phyloP scores from a whole-genome alignment of 2,329 filamentous ascomycete genomes.

The Beauveria pseudobassiana region DNA sequence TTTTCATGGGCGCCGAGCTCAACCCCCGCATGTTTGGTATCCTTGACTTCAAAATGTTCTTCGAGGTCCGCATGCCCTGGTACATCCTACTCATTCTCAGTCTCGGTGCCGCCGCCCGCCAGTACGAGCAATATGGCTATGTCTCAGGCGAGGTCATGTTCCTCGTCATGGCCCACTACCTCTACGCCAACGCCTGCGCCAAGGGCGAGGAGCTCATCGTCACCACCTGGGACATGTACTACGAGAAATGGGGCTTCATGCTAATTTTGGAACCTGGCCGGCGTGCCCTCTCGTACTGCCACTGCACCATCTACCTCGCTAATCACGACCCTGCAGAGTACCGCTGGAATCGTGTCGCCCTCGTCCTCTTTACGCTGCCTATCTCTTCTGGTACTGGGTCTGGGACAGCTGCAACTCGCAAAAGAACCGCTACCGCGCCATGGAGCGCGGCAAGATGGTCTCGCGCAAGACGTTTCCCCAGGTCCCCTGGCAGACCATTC shows the following conservation, averaged over 20 bases:
- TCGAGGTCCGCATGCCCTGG: slow-evolving; percentile 87
- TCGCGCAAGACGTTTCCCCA: slow-evolving; percentile 79
- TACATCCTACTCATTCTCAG: slow-evolving; percentile 78
- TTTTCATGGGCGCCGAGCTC: slow-evolving; percentile 91
- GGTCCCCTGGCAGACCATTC: slow-evolving; percentile 70
- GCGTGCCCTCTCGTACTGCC: slow-evolving; percentile 89
- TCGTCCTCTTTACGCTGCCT: slow-evolving; percentile 56
- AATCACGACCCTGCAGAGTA: slow-evolving; percentile 75
- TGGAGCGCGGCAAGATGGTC: slow-evolving; percentile 64
- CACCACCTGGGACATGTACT: slow-evolving; percentile 93
- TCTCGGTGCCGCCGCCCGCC: slow-evolving; percentile 68
- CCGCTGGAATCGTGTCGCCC: slow-evolving; percentile 62
- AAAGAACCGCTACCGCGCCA: slow-evolving; percentile 84
- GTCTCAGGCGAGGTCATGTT: slow-evolving; percentile 80
- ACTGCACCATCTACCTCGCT: slow-evolving; percentile 84
- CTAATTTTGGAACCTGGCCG: slow-evolving; percentile 91
- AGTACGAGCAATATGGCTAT: slow-evolving; percentile 80
- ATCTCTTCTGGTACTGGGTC: slow-evolving; percentile 79
- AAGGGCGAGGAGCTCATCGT: slow-evolving; percentile 90
- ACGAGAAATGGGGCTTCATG: slow-evolving; percentile 97
- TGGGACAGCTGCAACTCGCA: slow-evolving; percentile 92
- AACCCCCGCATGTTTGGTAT: slow-evolving; percentile 84
- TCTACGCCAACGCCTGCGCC: slow-evolving; percentile 86
- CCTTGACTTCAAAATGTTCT: slow-evolving; percentile 95
- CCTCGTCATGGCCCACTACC: slow-evolving; percentile 79